phyloP scores from a whole-genome alignment of 371 early-diverging fungal genomes.

The Mucor indicus region DNA sequence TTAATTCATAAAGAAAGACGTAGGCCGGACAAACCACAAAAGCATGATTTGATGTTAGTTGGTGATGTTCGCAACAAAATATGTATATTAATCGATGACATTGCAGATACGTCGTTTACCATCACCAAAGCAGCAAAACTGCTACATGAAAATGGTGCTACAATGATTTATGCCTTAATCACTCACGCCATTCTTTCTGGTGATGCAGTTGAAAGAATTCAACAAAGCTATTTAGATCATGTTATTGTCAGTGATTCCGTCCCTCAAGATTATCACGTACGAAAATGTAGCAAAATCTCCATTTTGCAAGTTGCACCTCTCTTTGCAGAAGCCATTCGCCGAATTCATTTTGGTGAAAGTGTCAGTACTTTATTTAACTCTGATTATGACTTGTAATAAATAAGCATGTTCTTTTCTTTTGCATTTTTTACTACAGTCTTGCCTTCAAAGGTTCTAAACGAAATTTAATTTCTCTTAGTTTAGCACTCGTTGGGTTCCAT shows the following conservation, averaged over 20 bases:
- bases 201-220: conserved; percentile 79
- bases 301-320: conserved; percentile 82
- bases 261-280: conserved; percentile 79
- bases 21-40: conserved; percentile 42
- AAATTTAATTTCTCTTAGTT: conserved; percentile 78
- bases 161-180: conserved; percentile 84
- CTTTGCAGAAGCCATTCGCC: conserved; percentile 93
- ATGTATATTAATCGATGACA: conserved; percentile 92
- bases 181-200: conserved; percentile 89
- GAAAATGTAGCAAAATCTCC: conserved; percentile 65
- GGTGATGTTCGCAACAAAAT: conserved; percentile 86
- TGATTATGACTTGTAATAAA: conserved; percentile 32
- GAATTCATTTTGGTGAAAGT: conserved; percentile 95
- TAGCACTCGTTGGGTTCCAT: conserved; percentile 76
- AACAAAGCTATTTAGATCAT: conserved; percentile 68
- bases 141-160: conserved; percentile 84
- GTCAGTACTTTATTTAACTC: conserved; percentile 82
- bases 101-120: conserved; percentile 93
- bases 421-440: conserved; percentile 16
- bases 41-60: conserved; percentile 81
- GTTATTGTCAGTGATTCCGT: conserved; percentile 90
- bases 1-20: conserved; percentile 87
- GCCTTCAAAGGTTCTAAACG: conserved; percentile 73
- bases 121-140: conserved; percentile 86
- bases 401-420: no score